These are phyloP conservation scores for Nicotiana noctiflora DNA, from an alignment of 257 asterid species.

Conservation along the genomic window DNA sequence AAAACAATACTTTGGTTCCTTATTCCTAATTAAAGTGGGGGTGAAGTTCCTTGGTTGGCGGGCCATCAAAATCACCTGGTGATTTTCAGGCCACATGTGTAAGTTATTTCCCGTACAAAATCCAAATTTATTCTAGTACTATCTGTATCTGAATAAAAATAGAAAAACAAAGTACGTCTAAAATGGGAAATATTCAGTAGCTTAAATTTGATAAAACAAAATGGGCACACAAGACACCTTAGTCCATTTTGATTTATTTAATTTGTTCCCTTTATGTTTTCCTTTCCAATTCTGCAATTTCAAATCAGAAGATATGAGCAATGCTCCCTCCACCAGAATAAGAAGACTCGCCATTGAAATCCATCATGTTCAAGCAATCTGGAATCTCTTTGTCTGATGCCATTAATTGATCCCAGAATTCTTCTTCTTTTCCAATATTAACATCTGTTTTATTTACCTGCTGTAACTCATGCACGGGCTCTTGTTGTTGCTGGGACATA, in stretches of 20 bases:
- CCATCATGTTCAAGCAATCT: conserved; percentile 44
- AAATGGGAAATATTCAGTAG: neutral
- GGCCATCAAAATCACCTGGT: too few species aligned
- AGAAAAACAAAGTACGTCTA: neutral
- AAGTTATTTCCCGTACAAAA: neutral
- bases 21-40: too few species aligned
- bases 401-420: neutral
- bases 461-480: neutral
- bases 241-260: neutral
- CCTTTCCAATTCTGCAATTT: neutral
- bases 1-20: too few species aligned
- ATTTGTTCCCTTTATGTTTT: neutral
- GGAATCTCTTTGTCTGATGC: conserved; percentile 40
- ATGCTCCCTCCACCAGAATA: conserved; percentile 25
- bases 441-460: conserved; percentile 11
- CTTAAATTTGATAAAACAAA: neutral
- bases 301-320: neutral
- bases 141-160: neutral
- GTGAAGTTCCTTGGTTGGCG: too few species aligned
- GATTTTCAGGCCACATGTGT: neutral
- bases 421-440: conserved; percentile 5
- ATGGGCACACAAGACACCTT: too few species aligned
- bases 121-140: neutral
- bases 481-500: neutral
- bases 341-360: conserved; percentile 35